These are phyloP conservation scores for Ramalina peruviana DNA, from an alignment of 495 filamentous ascomycete species.

Conservation along the genomic window DNA sequence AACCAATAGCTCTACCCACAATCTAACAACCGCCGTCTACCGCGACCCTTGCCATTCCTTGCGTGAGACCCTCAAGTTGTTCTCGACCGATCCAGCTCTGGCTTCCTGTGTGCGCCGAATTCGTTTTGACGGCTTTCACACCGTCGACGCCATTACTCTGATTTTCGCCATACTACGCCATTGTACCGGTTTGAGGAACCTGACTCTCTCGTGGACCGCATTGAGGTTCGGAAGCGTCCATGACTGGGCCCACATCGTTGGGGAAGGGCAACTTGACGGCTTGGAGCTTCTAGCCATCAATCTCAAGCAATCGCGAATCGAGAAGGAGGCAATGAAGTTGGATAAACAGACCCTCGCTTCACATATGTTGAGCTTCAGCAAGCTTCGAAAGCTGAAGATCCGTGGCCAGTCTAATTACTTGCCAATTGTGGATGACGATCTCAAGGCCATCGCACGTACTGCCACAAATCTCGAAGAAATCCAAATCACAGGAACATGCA, in stretches of 20 bases:
- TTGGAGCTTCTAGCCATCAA: slow-evolving; percentile 35
- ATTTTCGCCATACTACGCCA: slow-evolving; percentile 29
- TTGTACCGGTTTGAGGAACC: slow-evolving; percentile 28
- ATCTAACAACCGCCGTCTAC: slow-evolving; percentile 29
- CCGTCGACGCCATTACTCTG: slow-evolving; percentile 28
- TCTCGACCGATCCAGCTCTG: slow-evolving; percentile 26
- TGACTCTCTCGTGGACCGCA: slow-evolving; percentile 38
- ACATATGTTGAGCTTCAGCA: slow-evolving; percentile 27
- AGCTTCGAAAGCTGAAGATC: slow-evolving; percentile 34
- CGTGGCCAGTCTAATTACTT: slow-evolving; percentile 38
- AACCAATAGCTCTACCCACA: slow-evolving; percentile 13
- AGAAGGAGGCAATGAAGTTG: slow-evolving; percentile 10
- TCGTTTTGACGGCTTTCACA: slow-evolving; percentile 42
- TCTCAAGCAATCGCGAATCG: slow-evolving; percentile 24
- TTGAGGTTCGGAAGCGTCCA: slow-evolving; percentile 28
- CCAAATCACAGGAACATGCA: slow-evolving; percentile 36
- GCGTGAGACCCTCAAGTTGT: slow-evolving; percentile 29
- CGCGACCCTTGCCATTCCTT: slow-evolving; percentile 36
- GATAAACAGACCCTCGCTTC: slow-evolving; percentile 19
- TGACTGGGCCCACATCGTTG: slow-evolving; percentile 33
- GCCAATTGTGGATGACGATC: slow-evolving; percentile 35
- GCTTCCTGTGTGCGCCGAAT: slow-evolving; percentile 34
- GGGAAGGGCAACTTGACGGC: slow-evolving; percentile 24
- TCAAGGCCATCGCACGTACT: slow-evolving; percentile 32
- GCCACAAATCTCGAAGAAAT: slow-evolving; percentile 35